These are phyloP conservation scores for Curvularia spicifera DNA, from an alignment of 2,329 filamentous ascomycete genomes.

Conservation along the genomic window DNA sequence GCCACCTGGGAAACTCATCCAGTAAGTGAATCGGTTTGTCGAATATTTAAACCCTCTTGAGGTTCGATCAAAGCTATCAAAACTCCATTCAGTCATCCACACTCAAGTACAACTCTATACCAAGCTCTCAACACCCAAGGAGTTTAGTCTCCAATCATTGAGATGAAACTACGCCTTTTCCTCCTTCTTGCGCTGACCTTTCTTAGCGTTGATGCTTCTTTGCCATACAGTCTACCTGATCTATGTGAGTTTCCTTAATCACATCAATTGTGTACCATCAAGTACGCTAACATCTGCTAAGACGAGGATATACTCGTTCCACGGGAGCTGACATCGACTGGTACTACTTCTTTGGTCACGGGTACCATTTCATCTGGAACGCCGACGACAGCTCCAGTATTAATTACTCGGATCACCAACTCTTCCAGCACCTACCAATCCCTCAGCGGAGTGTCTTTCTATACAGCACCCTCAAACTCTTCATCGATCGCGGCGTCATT, in stretches of 20 bases:
- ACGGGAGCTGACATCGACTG: neutral
- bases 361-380: neutral
- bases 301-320: neutral
- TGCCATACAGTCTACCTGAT: conserved; percentile 1
- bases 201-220: neutral
- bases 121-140: neutral
- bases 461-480: neutral
- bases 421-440: neutral
- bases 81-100: neutral
- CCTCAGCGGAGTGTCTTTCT: neutral
- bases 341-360: neutral
- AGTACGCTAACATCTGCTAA: neutral
- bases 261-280: neutral
- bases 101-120: neutral
- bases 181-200: neutral
- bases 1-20: neutral
- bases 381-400: neutral
- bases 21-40: neutral
- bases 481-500: neutral
- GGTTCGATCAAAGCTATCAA: neutral
- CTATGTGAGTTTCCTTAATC: neutral
- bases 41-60: neutral
- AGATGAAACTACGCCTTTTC: neutral
- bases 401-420: neutral
- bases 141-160: neutral